Percentiles rank a stretch among this genome's conserved stretches.
Evolutionary conservation across 139 green algal species (phyloP).

Genomic region (Nannochloris sp.): DNA sequence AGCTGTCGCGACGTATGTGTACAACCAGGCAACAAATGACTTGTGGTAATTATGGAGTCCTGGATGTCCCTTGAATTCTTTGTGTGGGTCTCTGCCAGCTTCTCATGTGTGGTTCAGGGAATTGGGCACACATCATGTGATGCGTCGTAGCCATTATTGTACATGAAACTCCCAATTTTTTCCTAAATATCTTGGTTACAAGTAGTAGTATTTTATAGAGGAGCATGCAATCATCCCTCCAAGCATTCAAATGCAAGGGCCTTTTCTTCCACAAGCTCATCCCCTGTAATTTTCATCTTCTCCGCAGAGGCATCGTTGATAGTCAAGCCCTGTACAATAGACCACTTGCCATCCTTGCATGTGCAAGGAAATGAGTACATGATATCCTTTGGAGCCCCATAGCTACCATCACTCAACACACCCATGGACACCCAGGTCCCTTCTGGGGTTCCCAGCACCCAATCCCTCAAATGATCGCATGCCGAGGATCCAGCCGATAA

Average conservation of each 20-base stretch:
- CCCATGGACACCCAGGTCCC: conserved; percentile 80
- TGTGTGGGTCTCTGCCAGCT: too few species aligned
- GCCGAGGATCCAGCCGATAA: conserved; percentile 79
- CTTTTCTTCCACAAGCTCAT: conserved; percentile 79
- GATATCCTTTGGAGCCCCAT: conserved; percentile 61
- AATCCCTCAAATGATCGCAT: conserved; percentile 88
- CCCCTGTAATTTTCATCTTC: conserved; percentile 72
- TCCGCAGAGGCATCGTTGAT: conserved; percentile 56
- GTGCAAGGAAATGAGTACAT: conserved; percentile 83
- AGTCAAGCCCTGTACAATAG: conserved; percentile 72
- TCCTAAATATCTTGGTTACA: not conserved
- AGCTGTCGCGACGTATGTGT: conserved; percentile 54
- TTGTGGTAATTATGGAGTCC: conserved; percentile 26
- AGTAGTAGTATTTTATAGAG: not conserved
- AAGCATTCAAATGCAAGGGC: conserved; percentile 51
- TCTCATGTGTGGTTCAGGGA: too few species aligned
- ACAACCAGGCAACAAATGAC: conserved; percentile 34
- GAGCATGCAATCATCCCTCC: not conserved
- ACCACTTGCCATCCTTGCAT: conserved; percentile 79
- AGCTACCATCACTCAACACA: conserved; percentile 75
- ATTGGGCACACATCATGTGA: too few species aligned
- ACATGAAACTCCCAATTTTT: too few species aligned
- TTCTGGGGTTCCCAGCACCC: conserved; percentile 69
- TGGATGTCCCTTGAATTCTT: too few species aligned
- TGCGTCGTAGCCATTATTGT: too few species aligned